A percentile compares a stretch with the other conserved stretches of the same genome.
Evolutionary conservation across 257 asterid species (phyloP).

Genomic region (Asclepias syriaca): DNA sequence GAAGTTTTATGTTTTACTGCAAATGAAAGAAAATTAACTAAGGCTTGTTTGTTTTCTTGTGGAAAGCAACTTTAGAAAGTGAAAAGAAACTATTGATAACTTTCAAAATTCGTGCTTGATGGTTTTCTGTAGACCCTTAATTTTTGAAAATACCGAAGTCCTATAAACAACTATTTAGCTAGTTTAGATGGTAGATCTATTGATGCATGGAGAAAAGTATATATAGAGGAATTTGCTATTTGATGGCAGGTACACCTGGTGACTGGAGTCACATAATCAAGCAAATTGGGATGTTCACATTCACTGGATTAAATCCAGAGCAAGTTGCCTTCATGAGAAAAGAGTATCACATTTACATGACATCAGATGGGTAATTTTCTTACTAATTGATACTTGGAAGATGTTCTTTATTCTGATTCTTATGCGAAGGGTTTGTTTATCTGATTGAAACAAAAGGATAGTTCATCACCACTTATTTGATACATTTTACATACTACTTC

Average conservation of each 20-base stretch:
- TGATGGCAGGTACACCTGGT: conserved; percentile 84
- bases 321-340: conserved; percentile 87
- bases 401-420: background rate
- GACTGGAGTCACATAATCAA: conserved; percentile 99
- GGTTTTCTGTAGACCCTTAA: too few relatives aligned
- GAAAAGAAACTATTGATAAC: background rate
- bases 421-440: background rate
- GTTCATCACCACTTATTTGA: background rate
- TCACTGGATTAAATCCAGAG: conserved; percentile 72
- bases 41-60: background rate
- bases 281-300: conserved; percentile 99
- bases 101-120: background rate
- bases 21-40: background rate
- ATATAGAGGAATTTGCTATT: background rate
- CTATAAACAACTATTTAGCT: background rate
- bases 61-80: background rate
- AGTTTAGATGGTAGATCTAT: background rate
- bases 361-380: conserved; percentile 80
- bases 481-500: background rate
- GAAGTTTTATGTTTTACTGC: background rate
- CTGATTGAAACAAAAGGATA: background rate
- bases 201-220: background rate
- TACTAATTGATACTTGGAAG: background rate
- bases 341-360: conserved; percentile 93
- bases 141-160: background rate